Percentiles rank a stretch among this genome's conserved stretches.
Evolutionary conservation across 2,329 filamentous ascomycete species (phyloP).

Genomic region (Graphiopsis chlorocephala): DNA sequence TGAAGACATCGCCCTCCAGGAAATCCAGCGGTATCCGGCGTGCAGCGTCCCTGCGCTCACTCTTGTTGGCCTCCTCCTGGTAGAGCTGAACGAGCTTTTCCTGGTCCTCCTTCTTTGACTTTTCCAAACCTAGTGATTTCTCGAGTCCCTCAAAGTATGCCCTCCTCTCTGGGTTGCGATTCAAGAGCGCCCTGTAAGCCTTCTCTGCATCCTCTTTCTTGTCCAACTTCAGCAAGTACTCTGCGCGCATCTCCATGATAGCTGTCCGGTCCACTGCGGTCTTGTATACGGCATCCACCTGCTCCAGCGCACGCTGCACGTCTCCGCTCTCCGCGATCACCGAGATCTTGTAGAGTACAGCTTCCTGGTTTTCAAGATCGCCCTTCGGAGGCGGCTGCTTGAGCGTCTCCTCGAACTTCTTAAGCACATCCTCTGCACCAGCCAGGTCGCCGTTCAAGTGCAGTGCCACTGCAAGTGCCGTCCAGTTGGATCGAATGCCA

Average conservation of each 20-base stretch:
- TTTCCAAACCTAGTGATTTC: conserved; percentile 62
- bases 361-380: conserved; percentile 92
- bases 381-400: conserved; percentile 73
- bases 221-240: conserved; percentile 76
- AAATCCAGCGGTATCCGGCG: conserved; percentile 87
- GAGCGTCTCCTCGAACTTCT: conserved; percentile 88
- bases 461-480: conserved; percentile 88
- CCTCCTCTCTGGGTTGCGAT: conserved; percentile 84
- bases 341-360: conserved; percentile 88
- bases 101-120: conserved; percentile 59
- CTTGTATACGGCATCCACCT: conserved; percentile 75
- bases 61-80: conserved; percentile 76
- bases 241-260: conserved; percentile 79
- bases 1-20: conserved; percentile 77
- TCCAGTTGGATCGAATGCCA: conserved; percentile 88
- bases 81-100: conserved; percentile 76
- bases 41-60: conserved; percentile 78
- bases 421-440: conserved; percentile 87
- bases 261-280: conserved; percentile 78
- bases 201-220: conserved; percentile 75
- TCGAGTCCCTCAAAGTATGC: conserved; percentile 80
- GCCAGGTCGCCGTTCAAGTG: conserved; percentile 82
- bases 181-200: conserved; percentile 76
- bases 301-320: conserved; percentile 76
- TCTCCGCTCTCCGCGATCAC: conserved; percentile 91